These are phyloP conservation scores for Boletus subparvulus DNA, from an alignment of 768 basidiomycete species.

Conservation along the genomic window DNA sequence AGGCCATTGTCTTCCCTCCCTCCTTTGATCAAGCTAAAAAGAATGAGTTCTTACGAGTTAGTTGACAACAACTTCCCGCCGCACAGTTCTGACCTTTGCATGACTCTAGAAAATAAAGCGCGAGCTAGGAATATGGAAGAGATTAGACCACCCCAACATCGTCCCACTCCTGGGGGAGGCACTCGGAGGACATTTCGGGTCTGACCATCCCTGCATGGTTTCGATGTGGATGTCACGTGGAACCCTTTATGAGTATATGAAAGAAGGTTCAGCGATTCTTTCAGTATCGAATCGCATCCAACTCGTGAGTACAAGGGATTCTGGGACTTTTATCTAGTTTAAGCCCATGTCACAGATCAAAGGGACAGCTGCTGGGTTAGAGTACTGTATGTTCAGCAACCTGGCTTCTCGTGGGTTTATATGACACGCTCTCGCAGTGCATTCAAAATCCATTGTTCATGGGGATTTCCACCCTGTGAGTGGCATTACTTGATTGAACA, in stretches of 20 bases:
- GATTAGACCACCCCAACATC: constrained; percentile 7
- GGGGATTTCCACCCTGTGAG: constrained; percentile 8
- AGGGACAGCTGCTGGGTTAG: neutral
- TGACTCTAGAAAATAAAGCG: constrained; percentile 3
- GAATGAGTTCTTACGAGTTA: neutral
- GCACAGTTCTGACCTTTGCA: neutral
- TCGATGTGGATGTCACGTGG: constrained; percentile 8
- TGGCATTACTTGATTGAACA: neutral
- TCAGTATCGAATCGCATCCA: neutral
- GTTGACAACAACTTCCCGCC: neutral
- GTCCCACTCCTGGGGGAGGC: constrained; percentile 6
- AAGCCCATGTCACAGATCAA: neutral
- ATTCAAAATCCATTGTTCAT: neutral
- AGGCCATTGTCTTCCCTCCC: neutral
- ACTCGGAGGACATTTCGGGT: neutral
- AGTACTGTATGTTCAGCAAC: neutral
- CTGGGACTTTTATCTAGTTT: no score
- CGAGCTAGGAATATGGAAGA: constrained; percentile 7
- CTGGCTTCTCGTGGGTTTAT: neutral
- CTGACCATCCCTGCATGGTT: constrained; percentile 7
- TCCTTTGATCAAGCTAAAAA: neutral
- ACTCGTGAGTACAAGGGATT: neutral
- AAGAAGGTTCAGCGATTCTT: neutral
- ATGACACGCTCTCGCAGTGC: neutral
- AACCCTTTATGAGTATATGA: neutral